These are phyloP conservation scores for Hygrophoropsis aurantiaca DNA, from an alignment of 768 basidiomycete species.

Conservation along the genomic window DNA sequence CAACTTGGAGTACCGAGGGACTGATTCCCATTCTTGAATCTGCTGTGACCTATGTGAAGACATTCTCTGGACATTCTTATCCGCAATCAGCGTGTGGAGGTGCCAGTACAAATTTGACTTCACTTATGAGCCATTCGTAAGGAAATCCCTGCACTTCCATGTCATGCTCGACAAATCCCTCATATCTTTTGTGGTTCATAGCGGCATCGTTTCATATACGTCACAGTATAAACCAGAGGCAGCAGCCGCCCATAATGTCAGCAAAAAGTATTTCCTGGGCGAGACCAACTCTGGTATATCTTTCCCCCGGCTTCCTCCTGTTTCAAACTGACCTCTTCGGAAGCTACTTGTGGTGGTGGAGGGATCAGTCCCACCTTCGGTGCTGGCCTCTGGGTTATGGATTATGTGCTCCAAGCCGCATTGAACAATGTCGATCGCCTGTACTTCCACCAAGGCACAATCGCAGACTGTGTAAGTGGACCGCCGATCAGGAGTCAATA, in stretches of 20 bases:
- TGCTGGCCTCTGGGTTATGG: slow-evolving; percentile 40
- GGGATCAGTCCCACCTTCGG: slow-evolving; percentile 42
- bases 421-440: slow-evolving; percentile 34
- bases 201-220: slow-evolving; percentile 36
- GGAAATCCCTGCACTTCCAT: not conserved
- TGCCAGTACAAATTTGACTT: slow-evolving; percentile 32
- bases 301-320: not conserved
- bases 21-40: slow-evolving; percentile 29
- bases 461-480: slow-evolving; percentile 35
- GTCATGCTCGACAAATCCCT: not conserved
- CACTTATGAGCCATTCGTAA: slow-evolving; percentile 37
- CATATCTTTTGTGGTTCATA: slow-evolving; percentile 6
- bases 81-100: slow-evolving; percentile 38
- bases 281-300: slow-evolving; percentile 40
- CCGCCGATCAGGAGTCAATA: not conserved
- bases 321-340: not conserved
- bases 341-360: slow-evolving; percentile 41
- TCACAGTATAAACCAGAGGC: slow-evolving; percentile 32
- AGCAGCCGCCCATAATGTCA: slow-evolving; percentile 27
- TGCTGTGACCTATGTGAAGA: slow-evolving; percentile 26
- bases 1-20: slow-evolving; percentile 30
- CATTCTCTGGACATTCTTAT: slow-evolving; percentile 36
- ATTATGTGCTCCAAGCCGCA: slow-evolving; percentile 39
- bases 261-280: slow-evolving; percentile 36
- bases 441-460: slow-evolving; percentile 43